Evolutionary conservation across 176 grass and related monocot genomes (phyloP).

Genomic region (Rhynchospora breviuscula): DNA sequence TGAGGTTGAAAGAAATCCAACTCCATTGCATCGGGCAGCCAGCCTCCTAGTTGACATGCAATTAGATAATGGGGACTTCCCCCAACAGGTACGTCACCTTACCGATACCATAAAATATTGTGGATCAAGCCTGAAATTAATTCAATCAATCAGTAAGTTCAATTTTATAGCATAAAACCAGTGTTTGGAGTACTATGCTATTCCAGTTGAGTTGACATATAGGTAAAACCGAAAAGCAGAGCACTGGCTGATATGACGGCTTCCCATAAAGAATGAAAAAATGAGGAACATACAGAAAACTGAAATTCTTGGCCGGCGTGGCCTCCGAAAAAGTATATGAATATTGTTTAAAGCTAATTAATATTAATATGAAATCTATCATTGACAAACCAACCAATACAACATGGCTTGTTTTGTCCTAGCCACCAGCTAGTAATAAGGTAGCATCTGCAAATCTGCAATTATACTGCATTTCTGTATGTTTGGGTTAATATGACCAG

Average conservation of each 20-base stretch:
- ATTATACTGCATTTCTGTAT: background rate
- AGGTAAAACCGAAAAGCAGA: too few relatives aligned
- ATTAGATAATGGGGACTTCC: constrained; percentile 56
- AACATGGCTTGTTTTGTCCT: background rate
- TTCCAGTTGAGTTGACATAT: too few relatives aligned
- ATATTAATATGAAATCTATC: background rate
- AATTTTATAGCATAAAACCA: background rate
- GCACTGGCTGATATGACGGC: too few relatives aligned
- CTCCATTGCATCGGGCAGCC: constrained; percentile 58
- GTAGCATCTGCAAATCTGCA: background rate
- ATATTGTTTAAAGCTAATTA: too few relatives aligned
- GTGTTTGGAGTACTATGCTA: too few relatives aligned
- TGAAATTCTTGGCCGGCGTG: too few relatives aligned
- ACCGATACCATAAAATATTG: background rate
- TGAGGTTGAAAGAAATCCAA: constrained; percentile 45
- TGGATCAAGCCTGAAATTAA: background rate
- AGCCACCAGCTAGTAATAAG: background rate
- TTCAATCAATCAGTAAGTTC: background rate
- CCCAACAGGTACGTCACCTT: constrained; percentile 47
- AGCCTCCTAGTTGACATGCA: constrained; percentile 50
- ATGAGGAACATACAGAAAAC: too few relatives aligned
- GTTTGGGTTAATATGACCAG: background rate
- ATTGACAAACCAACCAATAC: background rate
- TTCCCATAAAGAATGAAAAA: too few relatives aligned
- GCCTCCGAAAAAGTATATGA: too few relatives aligned